Conservation (phyloP, 2,329 filamentous ascomycete genomes). For the Lachnellula suecica region DNA sequence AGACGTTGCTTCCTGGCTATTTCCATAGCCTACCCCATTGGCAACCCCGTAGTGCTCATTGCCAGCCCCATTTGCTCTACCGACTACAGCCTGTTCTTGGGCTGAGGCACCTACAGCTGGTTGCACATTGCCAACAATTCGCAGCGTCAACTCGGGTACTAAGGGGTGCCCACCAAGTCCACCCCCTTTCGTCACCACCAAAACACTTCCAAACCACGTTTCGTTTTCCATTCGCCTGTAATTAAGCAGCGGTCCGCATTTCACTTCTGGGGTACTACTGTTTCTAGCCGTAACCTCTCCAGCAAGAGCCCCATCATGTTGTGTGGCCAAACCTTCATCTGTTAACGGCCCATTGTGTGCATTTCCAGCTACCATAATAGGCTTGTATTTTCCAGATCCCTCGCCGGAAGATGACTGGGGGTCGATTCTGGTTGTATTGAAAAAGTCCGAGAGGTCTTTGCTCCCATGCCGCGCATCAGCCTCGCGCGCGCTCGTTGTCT, state of each 20-base stretch:
- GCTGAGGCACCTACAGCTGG: neutral
- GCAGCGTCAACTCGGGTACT: slow-evolving; percentile 58
- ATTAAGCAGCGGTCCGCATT: slow-evolving; percentile 74
- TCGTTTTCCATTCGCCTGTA: slow-evolving; percentile 70
- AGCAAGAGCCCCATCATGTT: slow-evolving; percentile 7
- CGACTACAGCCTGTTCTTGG: slow-evolving; percentile 1
- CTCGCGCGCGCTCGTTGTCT: slow-evolving; percentile 36
- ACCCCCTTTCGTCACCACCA: slow-evolving; percentile 77
- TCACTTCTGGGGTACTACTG: slow-evolving; percentile 51
- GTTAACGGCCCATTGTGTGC: slow-evolving; percentile 10
- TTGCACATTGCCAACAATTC: slow-evolving; percentile 29
- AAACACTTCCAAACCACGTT: slow-evolving; percentile 80
- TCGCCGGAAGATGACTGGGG: slow-evolving; percentile 18
- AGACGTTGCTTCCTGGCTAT: slow-evolving; percentile 18
- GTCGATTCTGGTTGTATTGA: slow-evolving; percentile 53
- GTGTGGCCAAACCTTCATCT: slow-evolving; percentile 2
- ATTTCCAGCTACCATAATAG: slow-evolving; percentile 41
- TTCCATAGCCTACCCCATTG: slow-evolving; percentile 32
- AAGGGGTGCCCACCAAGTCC: slow-evolving; percentile 52
- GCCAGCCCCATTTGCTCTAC: slow-evolving; percentile 4
- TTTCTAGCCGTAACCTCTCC: slow-evolving; percentile 7
- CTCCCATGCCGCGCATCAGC: slow-evolving; percentile 43
- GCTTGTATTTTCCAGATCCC: slow-evolving; percentile 40
- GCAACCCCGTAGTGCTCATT: slow-evolving; percentile 27
- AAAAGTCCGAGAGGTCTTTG: slow-evolving; percentile 53